A percentile compares a stretch with the other conserved stretches of the same genome.
These are phyloP conservation scores for Aspergillus luchuensis DNA, from an alignment of 2,329 filamentous ascomycete species.

Conservation along the genomic window DNA sequence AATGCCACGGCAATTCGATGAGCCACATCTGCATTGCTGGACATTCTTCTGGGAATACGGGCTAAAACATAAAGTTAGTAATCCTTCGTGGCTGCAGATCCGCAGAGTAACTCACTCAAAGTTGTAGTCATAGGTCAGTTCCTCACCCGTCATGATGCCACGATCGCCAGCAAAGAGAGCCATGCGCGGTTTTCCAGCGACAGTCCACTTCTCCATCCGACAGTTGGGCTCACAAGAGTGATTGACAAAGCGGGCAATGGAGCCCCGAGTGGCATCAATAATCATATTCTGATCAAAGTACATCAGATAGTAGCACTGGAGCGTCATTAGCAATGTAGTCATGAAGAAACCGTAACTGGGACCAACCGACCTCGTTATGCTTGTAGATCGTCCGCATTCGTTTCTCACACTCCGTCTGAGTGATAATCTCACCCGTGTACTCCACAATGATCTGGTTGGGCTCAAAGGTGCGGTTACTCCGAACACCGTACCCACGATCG, in stretches of 20 bases:
- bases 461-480: conserved; percentile 83
- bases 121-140: conserved; percentile 91
- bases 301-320: conserved; percentile 95
- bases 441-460: conserved; percentile 97
- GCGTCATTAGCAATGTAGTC: conserved; percentile 14
- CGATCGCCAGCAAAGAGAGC: conserved; percentile 89
- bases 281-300: conserved; percentile 98
- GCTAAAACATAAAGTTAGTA: conserved; percentile 32
- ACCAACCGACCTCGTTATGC: conserved; percentile 74
- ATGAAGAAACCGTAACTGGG: not conserved
- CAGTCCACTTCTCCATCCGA: conserved; percentile 97
- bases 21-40: conserved; percentile 65
- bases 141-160: conserved; percentile 91
- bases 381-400: conserved; percentile 94
- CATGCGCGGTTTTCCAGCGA: conserved; percentile 91
- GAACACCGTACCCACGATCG: conserved; percentile 87
- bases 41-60: conserved; percentile 64
- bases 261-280: conserved; percentile 93
- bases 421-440: conserved; percentile 97
- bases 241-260: conserved; percentile 96
- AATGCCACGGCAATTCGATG: conserved; percentile 62
- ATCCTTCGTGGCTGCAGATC: not conserved
- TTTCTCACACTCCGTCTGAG: conserved; percentile 86
- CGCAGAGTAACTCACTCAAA: conserved; percentile 57
- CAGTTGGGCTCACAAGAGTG: conserved; percentile 97